These are phyloP conservation scores for Ziziphus jujuba DNA, from an alignment of 306 rosid species.

Conservation along the genomic window DNA sequence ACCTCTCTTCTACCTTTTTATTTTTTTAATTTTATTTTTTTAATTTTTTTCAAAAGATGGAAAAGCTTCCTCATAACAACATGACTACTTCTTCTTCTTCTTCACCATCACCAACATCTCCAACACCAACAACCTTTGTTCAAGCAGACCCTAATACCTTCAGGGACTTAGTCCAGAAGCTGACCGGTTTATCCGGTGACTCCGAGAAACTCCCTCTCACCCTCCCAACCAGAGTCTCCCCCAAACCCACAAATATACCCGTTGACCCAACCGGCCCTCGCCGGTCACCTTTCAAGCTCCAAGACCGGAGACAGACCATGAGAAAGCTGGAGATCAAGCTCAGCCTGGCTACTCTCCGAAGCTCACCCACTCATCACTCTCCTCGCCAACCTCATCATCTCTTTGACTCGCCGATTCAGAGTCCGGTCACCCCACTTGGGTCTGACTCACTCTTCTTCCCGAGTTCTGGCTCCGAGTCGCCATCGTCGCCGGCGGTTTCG, in stretches of 20 bases:
- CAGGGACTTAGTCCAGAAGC: conserved; percentile 49
- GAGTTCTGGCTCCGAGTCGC: conserved; percentile 32
- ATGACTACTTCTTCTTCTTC: conserved; percentile 9
- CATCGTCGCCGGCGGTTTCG: conserved; percentile 19
- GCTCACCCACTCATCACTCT: conserved; percentile 15
- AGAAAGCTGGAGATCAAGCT: conserved; percentile 47
- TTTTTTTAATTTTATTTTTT: too few species aligned
- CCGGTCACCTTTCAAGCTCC: conserved; percentile 51
- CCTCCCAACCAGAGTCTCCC: conserved; percentile 25
- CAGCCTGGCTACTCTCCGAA: conserved; percentile 31
- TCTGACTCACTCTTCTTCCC: conserved; percentile 24
- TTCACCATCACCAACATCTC: conserved; percentile 29
- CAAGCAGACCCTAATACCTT: conserved; percentile 47
- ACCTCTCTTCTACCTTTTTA: not conserved
- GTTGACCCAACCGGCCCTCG: conserved; percentile 37
- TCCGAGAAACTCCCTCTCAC: conserved; percentile 38
- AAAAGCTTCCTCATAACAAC: conserved; percentile 5
- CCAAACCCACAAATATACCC: conserved; percentile 15
- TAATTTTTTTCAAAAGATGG: conserved; percentile 12
- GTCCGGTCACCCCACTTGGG: conserved; percentile 41
- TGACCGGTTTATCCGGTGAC: conserved; percentile 47
- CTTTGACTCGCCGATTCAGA: conserved; percentile 37
- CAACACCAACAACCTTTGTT: conserved; percentile 48
- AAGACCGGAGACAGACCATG: conserved; percentile 46
- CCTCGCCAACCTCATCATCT: conserved; percentile 13